A percentile compares a stretch with the other conserved stretches of the same genome.
Evolutionary conservation across 140 eudicot species (phyloP).

Genomic region (Senecio squalidus): DNA sequence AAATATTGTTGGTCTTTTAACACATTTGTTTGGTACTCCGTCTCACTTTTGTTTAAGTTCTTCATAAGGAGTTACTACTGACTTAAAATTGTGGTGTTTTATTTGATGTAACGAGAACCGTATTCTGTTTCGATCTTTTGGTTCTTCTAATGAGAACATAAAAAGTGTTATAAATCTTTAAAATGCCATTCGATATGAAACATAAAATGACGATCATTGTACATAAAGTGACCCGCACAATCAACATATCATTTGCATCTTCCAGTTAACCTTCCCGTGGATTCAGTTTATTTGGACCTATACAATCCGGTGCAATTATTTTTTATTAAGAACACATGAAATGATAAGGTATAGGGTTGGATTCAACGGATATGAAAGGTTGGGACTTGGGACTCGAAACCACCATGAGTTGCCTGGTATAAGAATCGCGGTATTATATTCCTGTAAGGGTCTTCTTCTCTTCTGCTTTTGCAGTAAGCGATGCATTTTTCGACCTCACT

Average conservation of each 20-base stretch:
- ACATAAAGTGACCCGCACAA: too few species aligned
- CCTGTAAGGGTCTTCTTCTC: slow-evolving; percentile 50
- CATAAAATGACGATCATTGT: too few species aligned
- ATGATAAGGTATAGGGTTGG: neutral
- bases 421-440: slow-evolving; percentile 19
- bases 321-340: too few species aligned
- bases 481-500: slow-evolving; percentile 34
- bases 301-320: neutral
- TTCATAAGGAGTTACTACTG: too few species aligned
- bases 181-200: too few species aligned
- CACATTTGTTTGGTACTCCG: slow-evolving; percentile 2
- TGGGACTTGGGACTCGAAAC: slow-evolving; percentile 21
- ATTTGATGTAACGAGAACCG: too few species aligned
- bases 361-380: slow-evolving; percentile 7
- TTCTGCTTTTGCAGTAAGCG: slow-evolving; percentile 34
- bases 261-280: neutral
- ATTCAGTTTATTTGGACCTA: neutral
- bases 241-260: neutral
- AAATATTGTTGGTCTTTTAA: slow-evolving; percentile 19
- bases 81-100: too few species aligned
- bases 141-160: too few species aligned
- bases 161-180: too few species aligned
- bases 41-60: slow-evolving; percentile 1
- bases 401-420: slow-evolving; percentile 26
- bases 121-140: too few species aligned